Conservation (phyloP, 2,329 filamentous ascomycete genomes). For the Fusarium sp. region DNA sequence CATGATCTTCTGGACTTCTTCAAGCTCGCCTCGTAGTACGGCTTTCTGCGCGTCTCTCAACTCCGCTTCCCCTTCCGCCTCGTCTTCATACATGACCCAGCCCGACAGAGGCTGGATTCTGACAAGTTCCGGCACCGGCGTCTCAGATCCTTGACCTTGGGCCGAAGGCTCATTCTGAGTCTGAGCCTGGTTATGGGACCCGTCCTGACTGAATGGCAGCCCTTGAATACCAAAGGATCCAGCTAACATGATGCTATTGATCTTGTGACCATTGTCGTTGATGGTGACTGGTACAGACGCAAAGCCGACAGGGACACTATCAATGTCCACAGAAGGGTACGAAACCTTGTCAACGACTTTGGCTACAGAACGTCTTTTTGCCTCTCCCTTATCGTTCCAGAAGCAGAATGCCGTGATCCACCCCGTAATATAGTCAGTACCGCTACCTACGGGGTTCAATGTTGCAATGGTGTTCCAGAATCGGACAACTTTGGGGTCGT, state of each 20-base stretch:
- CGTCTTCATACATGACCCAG: conserved; percentile 7
- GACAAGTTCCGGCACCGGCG: background rate
- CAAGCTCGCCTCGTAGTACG: background rate
- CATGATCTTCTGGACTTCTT: background rate
- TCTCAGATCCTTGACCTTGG: background rate
- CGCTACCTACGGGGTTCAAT: background rate
- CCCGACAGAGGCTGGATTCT: background rate
- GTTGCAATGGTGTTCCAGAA: conserved; percentile 56
- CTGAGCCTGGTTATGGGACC: background rate
- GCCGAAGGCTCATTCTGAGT: background rate
- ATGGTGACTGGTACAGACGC: conserved; percentile 34
- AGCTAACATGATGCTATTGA: conserved; percentile 33
- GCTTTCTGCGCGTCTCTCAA: background rate
- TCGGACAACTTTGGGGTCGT: conserved; percentile 42
- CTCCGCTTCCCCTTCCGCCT: background rate
- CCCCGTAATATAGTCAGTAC: conserved; percentile 17
- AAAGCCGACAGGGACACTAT: conserved; percentile 13
- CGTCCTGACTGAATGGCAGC: background rate
- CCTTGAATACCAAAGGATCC: conserved; percentile 29
- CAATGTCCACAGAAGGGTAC: conserved; percentile 19
- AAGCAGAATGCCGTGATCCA: conserved; percentile 42
- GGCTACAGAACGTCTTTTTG: fast-evolving
- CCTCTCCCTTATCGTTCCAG: conserved; percentile 15
- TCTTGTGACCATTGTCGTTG: background rate
- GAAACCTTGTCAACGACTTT: background rate